Evolutionary conservation across 225 moss, liverwort and hornwort species (phyloP), one percentile per base, ranked within the genome.

Genomic region (Physcomitrium patens): DNA sequence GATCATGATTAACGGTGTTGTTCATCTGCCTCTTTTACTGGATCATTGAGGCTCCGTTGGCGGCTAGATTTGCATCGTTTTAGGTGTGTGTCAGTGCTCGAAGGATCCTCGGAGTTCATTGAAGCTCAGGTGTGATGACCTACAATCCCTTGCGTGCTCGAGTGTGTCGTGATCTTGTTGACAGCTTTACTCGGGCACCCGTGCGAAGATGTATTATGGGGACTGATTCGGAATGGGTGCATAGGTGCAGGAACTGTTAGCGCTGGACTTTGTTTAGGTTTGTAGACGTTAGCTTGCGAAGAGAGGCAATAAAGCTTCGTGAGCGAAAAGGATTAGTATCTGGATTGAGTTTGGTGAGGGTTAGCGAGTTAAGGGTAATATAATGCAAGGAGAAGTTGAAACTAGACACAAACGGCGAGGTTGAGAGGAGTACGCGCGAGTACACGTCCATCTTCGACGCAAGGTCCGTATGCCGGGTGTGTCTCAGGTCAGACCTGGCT

Each of bases 241-340:
- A 18, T 18, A 37, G 31, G 31, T 37, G 0, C 31, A 37, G 31
- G 31, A 37, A 37, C 31, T 37, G 2, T 37, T 37, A 4, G 31
- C 5, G 31, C 18, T n/a, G 51, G 67, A 24, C 55, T 57, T 44
- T 57, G 60, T 10, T 28, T 60, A 60, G 60, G 49, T 60, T 37
- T 72, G n/a, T 37, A 37, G 37, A 62, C 14, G 51, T 31, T 62
- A n/a, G 42, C 73, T 63, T 53, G 37, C 16, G 31, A 37, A 37
- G 31, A 0, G 43, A 15, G 23, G 54, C 22, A 54, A 44, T 37
- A 5, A 41, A 51, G 53, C 7, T 17, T n/a, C 22, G 60, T 48
- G 71, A 27, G 48, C 43, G 60, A 60, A 26, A 48, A 24, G 3
- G 54, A 53, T 23, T 24, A 23, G 22, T 41, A 61, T 42, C 41